phyloP scores from a whole-genome alignment of 805 yeast species.

The Ogataea paradorogensis region DNA sequence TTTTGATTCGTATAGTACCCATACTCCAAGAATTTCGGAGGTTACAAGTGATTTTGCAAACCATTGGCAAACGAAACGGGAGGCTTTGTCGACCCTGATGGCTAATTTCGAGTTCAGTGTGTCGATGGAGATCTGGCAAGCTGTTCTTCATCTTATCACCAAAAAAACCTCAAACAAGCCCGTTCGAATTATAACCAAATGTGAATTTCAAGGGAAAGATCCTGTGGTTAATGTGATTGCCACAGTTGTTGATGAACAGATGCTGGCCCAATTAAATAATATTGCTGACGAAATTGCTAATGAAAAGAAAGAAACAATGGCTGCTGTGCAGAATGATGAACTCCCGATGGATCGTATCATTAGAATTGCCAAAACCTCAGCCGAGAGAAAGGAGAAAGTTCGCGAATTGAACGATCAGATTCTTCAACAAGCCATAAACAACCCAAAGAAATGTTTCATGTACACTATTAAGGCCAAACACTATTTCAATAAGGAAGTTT shows the following conservation, averaged over 20 bases:
- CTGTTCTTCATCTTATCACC: conserved; percentile 40
- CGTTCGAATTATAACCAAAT: conserved; percentile 35
- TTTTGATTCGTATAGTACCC: conserved; percentile 10
- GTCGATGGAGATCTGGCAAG: conserved; percentile 53
- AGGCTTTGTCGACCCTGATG: conserved; percentile 41
- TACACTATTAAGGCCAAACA: conserved; percentile 38
- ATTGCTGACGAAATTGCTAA: conserved; percentile 22
- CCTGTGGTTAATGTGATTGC: conserved; percentile 18
- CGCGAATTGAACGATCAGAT: conserved; percentile 19
- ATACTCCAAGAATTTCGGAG: conserved; percentile 12
- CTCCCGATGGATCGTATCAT: conserved; percentile 25
- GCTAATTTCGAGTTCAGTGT: conserved; percentile 69
- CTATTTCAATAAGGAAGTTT: conserved; percentile 33
- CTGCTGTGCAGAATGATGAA: conserved; percentile 12
- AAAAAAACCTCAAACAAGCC: conserved; percentile 32
- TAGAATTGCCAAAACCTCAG: conserved; percentile 17
- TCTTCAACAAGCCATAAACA: conserved; percentile 16
- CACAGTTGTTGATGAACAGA: conserved; percentile 15
- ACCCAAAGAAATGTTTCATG: conserved; percentile 26
- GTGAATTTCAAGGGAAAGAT: not conserved
- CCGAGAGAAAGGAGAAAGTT: conserved; percentile 16
- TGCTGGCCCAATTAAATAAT: conserved; percentile 10
- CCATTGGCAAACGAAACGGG: conserved; percentile 33
- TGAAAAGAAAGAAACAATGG: conserved; percentile 18
- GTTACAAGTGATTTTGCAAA: conserved; percentile 28